Base-by-base conservation (phyloP, 345 rosid genomes). In the Odontarrhena argentea region DNA sequence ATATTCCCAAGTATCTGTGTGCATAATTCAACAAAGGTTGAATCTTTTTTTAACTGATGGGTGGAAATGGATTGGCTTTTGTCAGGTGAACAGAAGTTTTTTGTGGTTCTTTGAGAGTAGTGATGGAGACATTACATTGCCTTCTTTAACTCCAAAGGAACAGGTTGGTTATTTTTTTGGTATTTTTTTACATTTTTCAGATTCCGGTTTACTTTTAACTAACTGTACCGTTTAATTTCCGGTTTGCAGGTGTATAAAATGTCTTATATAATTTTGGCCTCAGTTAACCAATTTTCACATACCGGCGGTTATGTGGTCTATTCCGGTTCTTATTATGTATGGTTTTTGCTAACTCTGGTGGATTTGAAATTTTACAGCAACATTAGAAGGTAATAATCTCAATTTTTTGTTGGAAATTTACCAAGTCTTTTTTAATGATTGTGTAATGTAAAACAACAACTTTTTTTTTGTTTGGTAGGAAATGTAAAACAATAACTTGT, bases 51-150 rank as follows among this genome's bases (percentile, higher is more conserved):
- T 6, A 12, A 62, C 63, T 70, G 10, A 82, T 80, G 78, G 76
- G 76, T 74, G 68, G 67, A 67, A 69, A 68, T 77, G 71, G 55
- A 4, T 59, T 66, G 71, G 76, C 65, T 60, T 59, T 66, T 73
- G 50, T 59, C 71, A 73, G 77, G 77, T 66, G 60, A 72, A 52
- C 26, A 26, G 45, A 73, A 73, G 72, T 52, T 40, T 50, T 18
- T 49, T 57, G 59, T 60, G 80, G 73, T 76, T 77, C 75, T 74
- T 66, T 83, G 62, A 73, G 89, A 77, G 81, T 84, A 77, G 81
- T 84, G 91, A 87, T 79, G 76, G 96, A 76, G 93, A 86, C 93
- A 73, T 77, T 77, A 79, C 96, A 41, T 86, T 81, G 79, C 87
- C 25, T 43, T 43, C 71, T 66, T 66, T 66, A 59, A 66, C 86